Base-by-base conservation (phyloP, 2,329 filamentous ascomycete genomes). In the Talaromyces amestolkiae region DNA sequence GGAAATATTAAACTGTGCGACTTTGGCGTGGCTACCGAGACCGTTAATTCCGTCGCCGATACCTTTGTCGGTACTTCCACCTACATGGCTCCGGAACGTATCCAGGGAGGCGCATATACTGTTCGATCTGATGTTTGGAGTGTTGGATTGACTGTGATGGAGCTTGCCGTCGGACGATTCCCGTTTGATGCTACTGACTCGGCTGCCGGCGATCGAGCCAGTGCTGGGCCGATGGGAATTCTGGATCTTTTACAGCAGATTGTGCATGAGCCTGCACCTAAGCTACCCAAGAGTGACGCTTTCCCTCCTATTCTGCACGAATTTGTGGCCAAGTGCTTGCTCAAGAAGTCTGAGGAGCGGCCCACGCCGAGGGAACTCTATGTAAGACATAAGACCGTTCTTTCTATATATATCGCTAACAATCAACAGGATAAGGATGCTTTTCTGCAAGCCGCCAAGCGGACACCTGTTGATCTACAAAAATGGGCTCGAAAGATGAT, bases 81-180 rank as follows among this genome's bases (percentile, higher is more conserved):
- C 64, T 99, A 99, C 83, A 99, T 99, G 95, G 95, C 95, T 0
- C 95, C 95, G 0, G 95, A 99, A 82, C 88, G 95, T 77, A 99
- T 99, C 71, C 93, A 98, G 77, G 95, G 95, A 68, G 93, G 95
- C 69, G 93, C 92, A 72, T 99, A 99, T 79, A 97, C 94, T 0
- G 94, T 99, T 73, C 97, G 97, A 79, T 97, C 93, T 13, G 95
- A 99, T 77, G 95, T 99, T 3, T 99, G 95, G 95, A 97, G 93
- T 85, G 96, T 97, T 68, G 95, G 95, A 37, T 83, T 99, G 70
- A 90, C 90, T 0, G 88, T 99, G 68, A 98, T 99, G 93, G 95
- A 99, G 79, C 82, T 99, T 70, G 95, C 95, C 39, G 97, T 99
- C 74, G 95, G 95, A 70, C 93, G 96, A 74, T 99, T 99, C 74